Evolutionary conservation across 306 rosid species (phyloP).

Genomic region (Clitoria ternatea): DNA sequence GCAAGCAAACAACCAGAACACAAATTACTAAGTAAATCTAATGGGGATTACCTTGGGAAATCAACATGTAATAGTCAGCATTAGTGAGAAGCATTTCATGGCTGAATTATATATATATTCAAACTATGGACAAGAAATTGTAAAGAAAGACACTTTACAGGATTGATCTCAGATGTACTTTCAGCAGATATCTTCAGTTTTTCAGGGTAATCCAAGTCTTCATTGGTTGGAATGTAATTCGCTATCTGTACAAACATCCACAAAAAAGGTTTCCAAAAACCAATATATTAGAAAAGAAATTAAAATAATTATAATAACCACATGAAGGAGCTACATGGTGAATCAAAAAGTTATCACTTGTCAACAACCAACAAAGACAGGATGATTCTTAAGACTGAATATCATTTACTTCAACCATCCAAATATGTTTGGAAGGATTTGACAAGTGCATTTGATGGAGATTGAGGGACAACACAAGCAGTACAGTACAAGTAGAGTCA

Average conservation of each 20-base stretch:
- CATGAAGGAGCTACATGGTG: conserved; percentile 1
- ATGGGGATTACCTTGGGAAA: conserved; percentile 1
- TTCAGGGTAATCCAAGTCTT: conserved; percentile 94
- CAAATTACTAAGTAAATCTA: neutral
- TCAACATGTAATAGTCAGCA: conserved; percentile 13
- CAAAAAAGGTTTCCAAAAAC: conserved; percentile 2
- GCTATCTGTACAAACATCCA: conserved; percentile 58
- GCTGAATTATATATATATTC: neutral
- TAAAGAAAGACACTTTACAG: conserved; percentile 48
- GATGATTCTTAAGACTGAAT: neutral
- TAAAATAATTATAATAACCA: neutral
- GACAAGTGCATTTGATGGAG: neutral
- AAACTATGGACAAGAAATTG: conserved; percentile 1
- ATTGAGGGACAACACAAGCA: neutral
- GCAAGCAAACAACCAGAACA: neutral
- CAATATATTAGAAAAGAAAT: conserved; percentile 15
- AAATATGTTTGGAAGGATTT: neutral
- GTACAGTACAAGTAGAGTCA: neutral
- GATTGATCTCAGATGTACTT: conserved; percentile 53
- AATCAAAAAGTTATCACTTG: conserved; percentile 9
- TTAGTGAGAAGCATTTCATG: neutral
- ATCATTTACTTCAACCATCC: neutral
- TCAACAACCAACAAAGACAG: neutral
- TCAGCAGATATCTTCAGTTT: conserved; percentile 71
- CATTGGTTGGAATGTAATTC: conserved; percentile 75